Percentiles rank a stretch among this genome's conserved stretches.
Conservation (phyloP, 148 eudicot species). For the Cornus suecica region DNA sequence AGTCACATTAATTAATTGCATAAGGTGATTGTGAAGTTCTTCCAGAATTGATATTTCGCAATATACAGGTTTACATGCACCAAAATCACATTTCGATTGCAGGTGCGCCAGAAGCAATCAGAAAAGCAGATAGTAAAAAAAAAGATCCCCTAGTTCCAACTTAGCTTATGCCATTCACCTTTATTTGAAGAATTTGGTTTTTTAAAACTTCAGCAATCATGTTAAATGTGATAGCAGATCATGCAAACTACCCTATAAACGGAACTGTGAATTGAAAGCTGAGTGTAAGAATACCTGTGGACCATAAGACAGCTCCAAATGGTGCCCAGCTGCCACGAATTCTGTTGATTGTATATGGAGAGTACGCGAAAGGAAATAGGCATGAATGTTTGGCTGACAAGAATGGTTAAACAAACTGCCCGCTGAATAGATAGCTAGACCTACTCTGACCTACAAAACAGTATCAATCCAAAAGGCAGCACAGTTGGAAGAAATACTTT, state of each 20-base stretch:
- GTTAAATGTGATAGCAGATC: background rate
- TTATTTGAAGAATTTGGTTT: background rate
- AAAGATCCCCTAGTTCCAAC: slow-evolving; percentile 9
- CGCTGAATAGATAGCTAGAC: slow-evolving; percentile 73
- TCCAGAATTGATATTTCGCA: background rate
- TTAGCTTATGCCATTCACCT: background rate
- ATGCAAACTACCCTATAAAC: background rate
- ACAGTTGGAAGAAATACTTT: slow-evolving; percentile 8
- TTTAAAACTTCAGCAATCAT: background rate
- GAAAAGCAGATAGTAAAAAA: slow-evolving; percentile 2
- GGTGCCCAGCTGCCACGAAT: slow-evolving; percentile 44
- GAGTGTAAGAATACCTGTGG: slow-evolving; percentile 64
- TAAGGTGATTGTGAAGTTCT: background rate
- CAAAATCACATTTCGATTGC: background rate
- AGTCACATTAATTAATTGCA: background rate
- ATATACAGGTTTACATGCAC: background rate
- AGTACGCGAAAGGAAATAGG: slow-evolving; percentile 79
- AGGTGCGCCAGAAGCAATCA: background rate
- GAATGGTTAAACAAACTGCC: slow-evolving; percentile 96
- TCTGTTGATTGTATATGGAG: slow-evolving; percentile 75
- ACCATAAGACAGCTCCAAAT: slow-evolving; percentile 88
- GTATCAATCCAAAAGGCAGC: background rate
- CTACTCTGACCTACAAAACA: slow-evolving; percentile 63
- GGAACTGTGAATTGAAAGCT: background rate
- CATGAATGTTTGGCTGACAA: slow-evolving; percentile 82